These are phyloP conservation scores for Citrullus mucosospermus DNA, from an alignment of 306 rosid genomes.

Conservation along the genomic window DNA sequence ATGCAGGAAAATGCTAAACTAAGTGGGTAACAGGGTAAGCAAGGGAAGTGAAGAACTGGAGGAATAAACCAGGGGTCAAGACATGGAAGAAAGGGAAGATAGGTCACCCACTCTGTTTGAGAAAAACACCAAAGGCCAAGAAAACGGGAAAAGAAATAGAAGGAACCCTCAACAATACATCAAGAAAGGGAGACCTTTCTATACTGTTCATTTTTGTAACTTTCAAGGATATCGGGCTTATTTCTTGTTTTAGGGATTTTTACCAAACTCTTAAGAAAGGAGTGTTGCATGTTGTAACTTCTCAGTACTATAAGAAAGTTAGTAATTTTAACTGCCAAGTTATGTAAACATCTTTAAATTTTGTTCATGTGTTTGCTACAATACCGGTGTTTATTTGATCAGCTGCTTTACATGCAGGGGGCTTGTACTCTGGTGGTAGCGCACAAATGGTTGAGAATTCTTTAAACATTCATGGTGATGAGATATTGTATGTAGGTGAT, in stretches of 20 bases:
- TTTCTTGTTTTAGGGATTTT: neutral
- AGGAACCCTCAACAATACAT: neutral
- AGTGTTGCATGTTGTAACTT: neutral
- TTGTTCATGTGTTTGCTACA: neutral
- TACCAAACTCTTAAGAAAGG: neutral
- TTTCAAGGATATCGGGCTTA: neutral
- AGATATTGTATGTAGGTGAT: conserved; percentile 93
- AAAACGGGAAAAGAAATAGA: neutral
- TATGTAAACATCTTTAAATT: neutral
- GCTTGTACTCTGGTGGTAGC: conserved; percentile 93
- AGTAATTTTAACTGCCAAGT: neutral
- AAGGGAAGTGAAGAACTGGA: neutral
- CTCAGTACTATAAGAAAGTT: neutral
- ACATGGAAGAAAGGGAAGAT: neutral
- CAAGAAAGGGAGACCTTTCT: neutral
- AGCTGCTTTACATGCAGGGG: conserved; percentile 43
- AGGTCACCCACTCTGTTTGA: neutral
- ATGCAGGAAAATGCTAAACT: neutral
- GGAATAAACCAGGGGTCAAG: neutral
- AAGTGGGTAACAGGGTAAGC: neutral
- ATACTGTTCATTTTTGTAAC: neutral
- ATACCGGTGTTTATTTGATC: neutral
- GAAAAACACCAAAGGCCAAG: neutral
- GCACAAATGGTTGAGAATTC: conserved; percentile 95
- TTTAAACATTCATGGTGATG: conserved; percentile 78